Evolutionary conservation across 345 rosid genomes (phyloP).

Genomic region (Murraya koenigii): DNA sequence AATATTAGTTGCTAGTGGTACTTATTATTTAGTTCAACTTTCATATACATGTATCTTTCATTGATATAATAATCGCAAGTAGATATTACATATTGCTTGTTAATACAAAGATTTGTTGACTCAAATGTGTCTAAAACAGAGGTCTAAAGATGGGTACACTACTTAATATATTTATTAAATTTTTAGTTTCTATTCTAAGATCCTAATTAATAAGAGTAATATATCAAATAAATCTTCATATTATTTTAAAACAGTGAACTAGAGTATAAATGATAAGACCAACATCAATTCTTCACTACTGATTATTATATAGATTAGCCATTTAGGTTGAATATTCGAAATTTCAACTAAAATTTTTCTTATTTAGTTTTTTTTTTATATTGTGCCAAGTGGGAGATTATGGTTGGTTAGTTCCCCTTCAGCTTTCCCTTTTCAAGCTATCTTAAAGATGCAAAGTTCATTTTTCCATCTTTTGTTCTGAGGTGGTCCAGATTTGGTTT

Average conservation of each 20-base stretch:
- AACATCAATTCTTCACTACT: background rate
- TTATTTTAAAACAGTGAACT: background rate
- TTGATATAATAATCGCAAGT: slow-evolving; percentile 11
- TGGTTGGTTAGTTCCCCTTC: background rate
- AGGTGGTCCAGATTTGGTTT: background rate
- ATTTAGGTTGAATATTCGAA: too few species aligned
- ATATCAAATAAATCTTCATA: background rate
- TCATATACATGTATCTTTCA: slow-evolving; percentile 5
- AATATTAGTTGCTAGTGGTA: slow-evolving; percentile 22
- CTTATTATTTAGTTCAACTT: slow-evolving; percentile 13
- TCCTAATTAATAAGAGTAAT: too few species aligned
- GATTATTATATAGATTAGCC: too few species aligned
- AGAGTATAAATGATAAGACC: background rate
- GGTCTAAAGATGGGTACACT: background rate
- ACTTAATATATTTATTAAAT: background rate
- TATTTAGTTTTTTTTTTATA: background rate
- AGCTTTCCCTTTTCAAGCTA: background rate
- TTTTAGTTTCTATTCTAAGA: background rate
- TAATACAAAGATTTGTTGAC: background rate
- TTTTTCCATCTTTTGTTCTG: background rate
- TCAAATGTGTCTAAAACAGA: background rate
- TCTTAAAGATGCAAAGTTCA: background rate
- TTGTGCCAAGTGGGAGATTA: background rate
- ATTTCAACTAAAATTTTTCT: too few species aligned
- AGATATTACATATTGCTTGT: background rate